These are phyloP conservation scores for Paraphysoderma sedebokerense DNA, from an alignment of 371 early-diverging fungal genomes.

Conservation along the genomic window DNA sequence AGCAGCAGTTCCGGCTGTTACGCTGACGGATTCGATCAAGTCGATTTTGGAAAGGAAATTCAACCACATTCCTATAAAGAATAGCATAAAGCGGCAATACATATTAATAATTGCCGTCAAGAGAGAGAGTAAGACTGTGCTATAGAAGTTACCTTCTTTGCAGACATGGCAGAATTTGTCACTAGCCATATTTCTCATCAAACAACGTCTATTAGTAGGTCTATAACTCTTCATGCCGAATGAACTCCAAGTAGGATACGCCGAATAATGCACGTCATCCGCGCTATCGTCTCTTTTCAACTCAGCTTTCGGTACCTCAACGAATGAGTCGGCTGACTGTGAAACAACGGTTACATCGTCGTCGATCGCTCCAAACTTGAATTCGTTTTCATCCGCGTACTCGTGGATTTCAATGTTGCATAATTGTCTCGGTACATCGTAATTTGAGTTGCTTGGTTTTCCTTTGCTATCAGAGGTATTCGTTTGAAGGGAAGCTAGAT, in stretches of 20 bases:
- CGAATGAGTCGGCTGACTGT: no score
- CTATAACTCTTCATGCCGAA: conserved; percentile 19
- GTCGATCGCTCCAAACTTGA: conserved; percentile 5
- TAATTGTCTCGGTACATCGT: conserved; percentile 26
- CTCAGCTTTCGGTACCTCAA: no score
- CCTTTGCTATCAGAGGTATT: no score
- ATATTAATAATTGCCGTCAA: no score
- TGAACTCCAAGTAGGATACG: conserved; percentile 26
- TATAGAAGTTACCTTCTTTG: conserved; percentile 38
- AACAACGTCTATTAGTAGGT: conserved; percentile 30
- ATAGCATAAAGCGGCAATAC: no score
- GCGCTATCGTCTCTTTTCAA: conserved; percentile 1
- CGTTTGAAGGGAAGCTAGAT: no score
- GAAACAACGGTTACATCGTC: background rate
- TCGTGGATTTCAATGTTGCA: conserved; percentile 33
- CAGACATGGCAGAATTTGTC: conserved; percentile 29
- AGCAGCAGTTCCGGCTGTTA: no score
- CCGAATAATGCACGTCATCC: conserved; percentile 18
- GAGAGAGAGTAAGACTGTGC: no score
- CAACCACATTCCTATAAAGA: no score
- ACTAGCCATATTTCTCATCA: conserved; percentile 40
- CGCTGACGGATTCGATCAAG: conserved; percentile 22
- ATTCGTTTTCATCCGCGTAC: conserved; percentile 22
- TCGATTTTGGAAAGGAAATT: conserved; percentile 21
- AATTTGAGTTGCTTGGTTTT: conserved; percentile 5